Evolutionary conservation across 1,284 basidiomycete species (phyloP).

Genomic region (Melampsora abietis-canadensis): DNA sequence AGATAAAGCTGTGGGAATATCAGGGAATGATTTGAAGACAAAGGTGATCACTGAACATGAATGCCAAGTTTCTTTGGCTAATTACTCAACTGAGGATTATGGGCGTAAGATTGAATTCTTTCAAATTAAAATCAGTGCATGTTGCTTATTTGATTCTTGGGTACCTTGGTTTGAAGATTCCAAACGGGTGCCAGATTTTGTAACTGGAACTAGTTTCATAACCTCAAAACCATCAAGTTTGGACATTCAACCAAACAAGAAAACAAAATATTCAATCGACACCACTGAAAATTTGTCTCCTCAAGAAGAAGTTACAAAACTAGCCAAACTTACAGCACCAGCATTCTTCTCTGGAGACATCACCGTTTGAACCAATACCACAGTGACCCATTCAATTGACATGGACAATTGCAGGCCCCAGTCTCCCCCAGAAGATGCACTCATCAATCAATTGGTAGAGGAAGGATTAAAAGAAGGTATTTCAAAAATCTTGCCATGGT

Average conservation of each 20-base stretch:
- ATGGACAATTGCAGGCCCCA: not conserved
- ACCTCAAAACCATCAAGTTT: not conserved
- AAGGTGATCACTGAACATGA: too few relatives aligned
- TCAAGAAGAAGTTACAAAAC: not conserved
- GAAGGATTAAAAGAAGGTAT: conserved; percentile 15
- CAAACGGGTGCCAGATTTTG: not conserved
- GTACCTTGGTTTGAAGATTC: not conserved
- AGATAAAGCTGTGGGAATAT: too few relatives aligned
- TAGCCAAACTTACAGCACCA: not conserved
- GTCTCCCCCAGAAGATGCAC: not conserved
- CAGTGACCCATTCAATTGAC: not conserved
- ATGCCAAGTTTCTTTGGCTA: too few relatives aligned
- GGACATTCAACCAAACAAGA: not conserved
- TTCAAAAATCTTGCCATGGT: not conserved
- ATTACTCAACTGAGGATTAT: too few relatives aligned
- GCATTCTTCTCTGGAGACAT: not conserved
- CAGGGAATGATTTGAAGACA: too few relatives aligned
- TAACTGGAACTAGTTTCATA: not conserved
- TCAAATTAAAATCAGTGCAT: not conserved
- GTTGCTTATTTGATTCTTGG: conserved; percentile 10
- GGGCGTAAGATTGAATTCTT: too few relatives aligned
- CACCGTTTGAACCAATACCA: not conserved
- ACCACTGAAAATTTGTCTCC: not conserved
- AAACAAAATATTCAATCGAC: not conserved
- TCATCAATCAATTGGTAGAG: conserved; percentile 1